Evolutionary conservation across 495 filamentous ascomycete genomes (phyloP).

Genomic region (Niebla homalea): DNA sequence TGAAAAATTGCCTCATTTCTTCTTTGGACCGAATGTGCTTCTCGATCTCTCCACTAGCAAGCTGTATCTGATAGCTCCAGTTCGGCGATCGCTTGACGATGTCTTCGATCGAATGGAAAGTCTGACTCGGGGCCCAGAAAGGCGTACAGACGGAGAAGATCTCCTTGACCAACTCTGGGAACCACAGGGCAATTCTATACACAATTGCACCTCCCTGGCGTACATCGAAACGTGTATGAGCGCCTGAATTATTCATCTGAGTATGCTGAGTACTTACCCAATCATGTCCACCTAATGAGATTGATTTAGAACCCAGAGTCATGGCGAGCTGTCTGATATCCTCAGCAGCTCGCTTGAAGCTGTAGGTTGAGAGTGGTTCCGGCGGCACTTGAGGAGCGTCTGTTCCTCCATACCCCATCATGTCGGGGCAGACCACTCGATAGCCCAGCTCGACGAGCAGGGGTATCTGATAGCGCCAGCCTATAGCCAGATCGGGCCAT

Average conservation of each 20-base stretch:
- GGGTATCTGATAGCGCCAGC: constrained; percentile 78
- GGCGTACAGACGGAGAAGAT: constrained; percentile 74
- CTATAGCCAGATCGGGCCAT: constrained; percentile 55
- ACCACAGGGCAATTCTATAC: constrained; percentile 53
- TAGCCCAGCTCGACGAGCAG: constrained; percentile 52
- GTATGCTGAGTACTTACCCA: constrained; percentile 42
- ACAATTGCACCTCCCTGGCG: constrained; percentile 39
- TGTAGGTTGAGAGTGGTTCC: constrained; percentile 41
- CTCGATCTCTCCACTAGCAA: constrained; percentile 55
- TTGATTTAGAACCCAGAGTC: constrained; percentile 40
- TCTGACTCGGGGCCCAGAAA: constrained; percentile 38
- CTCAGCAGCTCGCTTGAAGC: constrained; percentile 52
- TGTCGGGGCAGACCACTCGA: constrained; percentile 63
- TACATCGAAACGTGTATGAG: background rate
- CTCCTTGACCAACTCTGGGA: constrained; percentile 55
- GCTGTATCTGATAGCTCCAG: constrained; percentile 72
- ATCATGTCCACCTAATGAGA: constrained; percentile 76
- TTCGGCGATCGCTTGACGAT: constrained; percentile 53
- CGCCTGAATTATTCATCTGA: background rate
- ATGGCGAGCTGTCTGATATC: constrained; percentile 54
- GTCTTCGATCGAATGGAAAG: constrained; percentile 37
- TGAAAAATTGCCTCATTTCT: constrained; percentile 53
- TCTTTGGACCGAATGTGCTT: constrained; percentile 37
- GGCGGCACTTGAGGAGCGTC: constrained; percentile 45
- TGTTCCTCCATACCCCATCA: constrained; percentile 70